phyloP scores from a whole-genome alignment of 192 early-diverging fungal genomes.

The Umbelopsis sp. region DNA sequence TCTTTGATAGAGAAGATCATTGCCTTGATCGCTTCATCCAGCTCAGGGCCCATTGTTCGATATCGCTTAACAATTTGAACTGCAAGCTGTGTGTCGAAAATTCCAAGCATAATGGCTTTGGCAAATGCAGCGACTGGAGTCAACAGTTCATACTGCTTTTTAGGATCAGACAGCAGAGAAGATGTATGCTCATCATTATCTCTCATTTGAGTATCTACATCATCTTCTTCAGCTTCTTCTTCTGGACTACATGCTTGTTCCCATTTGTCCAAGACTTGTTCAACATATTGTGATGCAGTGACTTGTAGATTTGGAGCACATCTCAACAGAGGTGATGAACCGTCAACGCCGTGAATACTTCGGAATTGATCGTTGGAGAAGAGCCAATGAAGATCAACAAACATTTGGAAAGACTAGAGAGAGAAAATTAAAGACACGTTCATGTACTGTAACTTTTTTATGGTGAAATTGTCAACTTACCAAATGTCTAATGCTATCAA shows the following conservation, averaged over 20 bases:
- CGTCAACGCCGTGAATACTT: constrained; percentile 17
- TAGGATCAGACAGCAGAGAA: neutral
- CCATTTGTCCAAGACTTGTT: constrained; percentile 26
- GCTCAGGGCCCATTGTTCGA: constrained; percentile 37
- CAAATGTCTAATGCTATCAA: neutral
- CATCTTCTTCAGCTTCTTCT: constrained; percentile 15
- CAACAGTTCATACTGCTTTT: constrained; percentile 38
- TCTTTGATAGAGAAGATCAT: constrained; percentile 43
- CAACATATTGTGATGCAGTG: constrained; percentile 41
- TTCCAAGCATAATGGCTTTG: constrained; percentile 43
- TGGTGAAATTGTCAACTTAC: neutral
- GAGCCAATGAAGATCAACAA: constrained; percentile 52
- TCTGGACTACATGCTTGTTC: constrained; percentile 4
- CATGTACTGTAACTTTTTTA: neutral
- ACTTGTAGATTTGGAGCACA: constrained; percentile 39
- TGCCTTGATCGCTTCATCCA: constrained; percentile 49
- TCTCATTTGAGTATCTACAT: constrained; percentile 23
- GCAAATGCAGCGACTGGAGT: constrained; percentile 40
- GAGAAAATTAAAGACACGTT: too few relatives aligned
- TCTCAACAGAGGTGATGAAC: constrained; percentile 28
- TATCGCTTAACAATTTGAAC: constrained; percentile 37
- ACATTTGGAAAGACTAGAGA: constrained; percentile 40
- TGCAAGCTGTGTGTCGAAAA: constrained; percentile 41
- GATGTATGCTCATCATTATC: neutral
- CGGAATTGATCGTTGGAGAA: constrained; percentile 53